A percentile compares a stretch with the other conserved stretches of the same genome.
Conservation (phyloP, 768 basidiomycete genomes). For the Crucibulum laeve region DNA sequence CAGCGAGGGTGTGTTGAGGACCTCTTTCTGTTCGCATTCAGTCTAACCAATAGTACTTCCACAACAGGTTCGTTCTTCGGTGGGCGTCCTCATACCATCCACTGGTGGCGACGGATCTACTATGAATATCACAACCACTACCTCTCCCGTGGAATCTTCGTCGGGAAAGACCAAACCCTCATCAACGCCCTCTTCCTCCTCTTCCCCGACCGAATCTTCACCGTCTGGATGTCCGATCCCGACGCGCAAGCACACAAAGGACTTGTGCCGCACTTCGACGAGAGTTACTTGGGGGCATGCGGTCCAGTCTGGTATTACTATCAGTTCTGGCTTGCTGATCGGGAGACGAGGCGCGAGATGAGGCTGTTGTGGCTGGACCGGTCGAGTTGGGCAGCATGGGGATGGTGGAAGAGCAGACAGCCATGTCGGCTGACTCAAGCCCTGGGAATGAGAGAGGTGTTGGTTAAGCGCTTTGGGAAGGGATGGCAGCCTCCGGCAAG, state of each 20-base stretch:
- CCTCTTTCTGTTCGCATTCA: neutral
- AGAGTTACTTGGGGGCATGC: conserved; percentile 33
- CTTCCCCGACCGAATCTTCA: conserved; percentile 36
- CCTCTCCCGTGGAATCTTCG: conserved; percentile 40
- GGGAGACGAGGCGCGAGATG: conserved; percentile 12
- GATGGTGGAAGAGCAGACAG: conserved; percentile 23
- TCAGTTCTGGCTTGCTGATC: conserved; percentile 40
- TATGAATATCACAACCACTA: conserved; percentile 51
- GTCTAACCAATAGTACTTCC: neutral
- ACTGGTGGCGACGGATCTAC: conserved; percentile 41
- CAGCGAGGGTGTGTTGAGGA: conserved; percentile 41
- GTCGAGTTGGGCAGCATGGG: conserved; percentile 17
- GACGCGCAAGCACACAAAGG: conserved; percentile 14
- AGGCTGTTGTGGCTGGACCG: conserved; percentile 15
- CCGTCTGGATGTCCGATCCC: conserved; percentile 32
- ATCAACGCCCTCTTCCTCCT: conserved; percentile 30
- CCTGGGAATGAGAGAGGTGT: conserved; percentile 15
- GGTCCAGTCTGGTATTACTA: conserved; percentile 44
- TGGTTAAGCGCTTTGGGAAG: conserved; percentile 18
- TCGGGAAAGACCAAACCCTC: conserved; percentile 55
- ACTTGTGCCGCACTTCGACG: conserved; percentile 14
- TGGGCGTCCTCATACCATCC: conserved; percentile 35
- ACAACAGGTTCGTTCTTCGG: conserved; percentile 57
- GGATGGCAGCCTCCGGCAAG: neutral
- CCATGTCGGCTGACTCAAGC: conserved; percentile 20